Conservation (phyloP, 805 yeast species). For the Zygoascus ofunaensis region DNA sequence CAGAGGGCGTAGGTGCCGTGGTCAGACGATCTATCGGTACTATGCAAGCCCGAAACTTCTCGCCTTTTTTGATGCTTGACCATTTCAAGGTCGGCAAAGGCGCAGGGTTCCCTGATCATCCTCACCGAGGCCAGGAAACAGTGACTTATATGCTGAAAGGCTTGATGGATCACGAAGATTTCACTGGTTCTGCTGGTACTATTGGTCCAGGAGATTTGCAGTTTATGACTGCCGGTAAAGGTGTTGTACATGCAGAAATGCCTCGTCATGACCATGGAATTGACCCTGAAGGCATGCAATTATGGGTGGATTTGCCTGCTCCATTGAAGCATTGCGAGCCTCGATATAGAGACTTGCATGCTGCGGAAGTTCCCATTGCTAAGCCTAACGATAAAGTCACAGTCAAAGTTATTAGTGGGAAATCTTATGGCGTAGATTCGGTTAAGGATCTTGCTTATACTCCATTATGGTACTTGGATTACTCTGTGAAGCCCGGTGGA, state of each 20-base stretch:
- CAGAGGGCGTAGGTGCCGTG: slow-evolving; percentile 78
- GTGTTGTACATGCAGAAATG: slow-evolving; percentile 79
- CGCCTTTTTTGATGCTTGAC: slow-evolving; percentile 73
- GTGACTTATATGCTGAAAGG: slow-evolving; percentile 58
- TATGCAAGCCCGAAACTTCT: slow-evolving; percentile 54
- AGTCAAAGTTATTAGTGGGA: slow-evolving; percentile 70
- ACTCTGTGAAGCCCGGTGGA: slow-evolving; percentile 56
- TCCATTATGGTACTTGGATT: slow-evolving; percentile 68
- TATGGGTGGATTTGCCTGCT: slow-evolving; percentile 78
- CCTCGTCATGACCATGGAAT: slow-evolving; percentile 45
- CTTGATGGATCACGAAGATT: slow-evolving; percentile 70
- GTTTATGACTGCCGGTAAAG: slow-evolving; percentile 88
- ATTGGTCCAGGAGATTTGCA: slow-evolving; percentile 75
- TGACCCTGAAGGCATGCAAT: slow-evolving; percentile 58
- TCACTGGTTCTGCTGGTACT: slow-evolving; percentile 70
- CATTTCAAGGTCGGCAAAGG: slow-evolving; percentile 57
- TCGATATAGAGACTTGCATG: slow-evolving; percentile 64
- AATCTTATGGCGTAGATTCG: slow-evolving; percentile 65
- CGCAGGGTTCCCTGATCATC: slow-evolving; percentile 70
- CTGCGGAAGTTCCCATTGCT: slow-evolving; percentile 60
- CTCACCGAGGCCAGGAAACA: slow-evolving; percentile 75
- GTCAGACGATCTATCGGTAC: slow-evolving; percentile 77
- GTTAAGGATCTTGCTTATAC: slow-evolving; percentile 70
- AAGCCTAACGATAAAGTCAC: slow-evolving; percentile 53
- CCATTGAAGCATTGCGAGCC: slow-evolving; percentile 55